A percentile compares a stretch with the other conserved stretches of the same genome.
Evolutionary conservation across 805 yeast genomes (phyloP).

Genomic region (Pichia californica): DNA sequence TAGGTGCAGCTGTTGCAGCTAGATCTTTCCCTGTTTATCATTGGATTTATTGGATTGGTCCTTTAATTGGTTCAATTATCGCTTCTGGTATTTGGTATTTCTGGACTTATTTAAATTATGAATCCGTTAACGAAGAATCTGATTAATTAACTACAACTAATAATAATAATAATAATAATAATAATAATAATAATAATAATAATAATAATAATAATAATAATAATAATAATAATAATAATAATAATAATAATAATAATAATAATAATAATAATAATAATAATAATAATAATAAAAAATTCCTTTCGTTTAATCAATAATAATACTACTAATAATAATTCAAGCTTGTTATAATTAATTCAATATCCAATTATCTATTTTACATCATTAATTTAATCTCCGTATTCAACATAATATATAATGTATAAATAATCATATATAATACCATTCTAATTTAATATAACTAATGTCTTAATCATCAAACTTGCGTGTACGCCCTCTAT

Average conservation of each 20-base stretch:
- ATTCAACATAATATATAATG: too few relatives aligned
- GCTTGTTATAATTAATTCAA: too few relatives aligned
- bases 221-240: slow-evolving; percentile 21
- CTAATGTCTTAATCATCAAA: background rate
- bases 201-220: slow-evolving; percentile 20
- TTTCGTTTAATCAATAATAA: too few relatives aligned
- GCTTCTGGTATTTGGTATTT: slow-evolving; percentile 64
- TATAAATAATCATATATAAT: too few relatives aligned
- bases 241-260: background rate
- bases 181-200: too few relatives aligned
- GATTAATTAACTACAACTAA: background rate
- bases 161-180: too few relatives aligned
- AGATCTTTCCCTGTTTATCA: slow-evolving; percentile 71
- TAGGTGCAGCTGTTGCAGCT: slow-evolving; percentile 67
- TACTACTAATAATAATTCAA: too few relatives aligned
- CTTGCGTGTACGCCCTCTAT: too few relatives aligned
- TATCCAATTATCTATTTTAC: too few relatives aligned
- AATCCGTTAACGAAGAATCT: slow-evolving; percentile 30
- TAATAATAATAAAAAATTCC: too few relatives aligned
- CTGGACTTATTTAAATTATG: slow-evolving; percentile 60
- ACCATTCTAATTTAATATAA: too few relatives aligned
- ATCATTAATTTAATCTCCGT: background rate
- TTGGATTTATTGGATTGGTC: slow-evolving; percentile 95
- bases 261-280: too few relatives aligned
- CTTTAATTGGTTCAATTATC: slow-evolving; percentile 61